Percentiles rank a stretch among this genome's conserved stretches.
phyloP scores from a whole-genome alignment of 345 rosid species.

The Pugionium cornutum region DNA sequence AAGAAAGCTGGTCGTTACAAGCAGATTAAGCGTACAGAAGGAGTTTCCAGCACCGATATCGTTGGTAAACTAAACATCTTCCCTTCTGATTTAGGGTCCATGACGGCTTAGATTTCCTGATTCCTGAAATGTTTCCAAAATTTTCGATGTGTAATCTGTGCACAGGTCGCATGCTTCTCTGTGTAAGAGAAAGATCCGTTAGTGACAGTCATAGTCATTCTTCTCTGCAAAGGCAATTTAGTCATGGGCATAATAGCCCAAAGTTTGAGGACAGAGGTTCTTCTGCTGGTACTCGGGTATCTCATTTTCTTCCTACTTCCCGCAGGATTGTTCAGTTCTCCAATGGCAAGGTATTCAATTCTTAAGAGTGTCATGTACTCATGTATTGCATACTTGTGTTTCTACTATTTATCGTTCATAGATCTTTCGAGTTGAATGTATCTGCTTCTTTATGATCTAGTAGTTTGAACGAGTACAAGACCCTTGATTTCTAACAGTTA shows the following conservation, averaged over 20 bases:
- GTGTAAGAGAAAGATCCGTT: slow-evolving; percentile 46
- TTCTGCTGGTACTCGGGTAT: slow-evolving; percentile 46
- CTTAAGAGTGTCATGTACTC: slow-evolving; percentile 15
- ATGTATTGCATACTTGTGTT: slow-evolving; percentile 1
- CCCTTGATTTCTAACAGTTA: neutral
- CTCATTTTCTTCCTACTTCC: slow-evolving; percentile 95
- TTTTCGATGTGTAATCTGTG: neutral
- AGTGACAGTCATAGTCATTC: slow-evolving; percentile 41
- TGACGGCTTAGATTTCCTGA: neutral
- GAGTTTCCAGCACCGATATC: slow-evolving; percentile 98
- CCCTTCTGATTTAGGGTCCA: slow-evolving; percentile 7
- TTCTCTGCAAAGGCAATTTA: slow-evolving; percentile 44
- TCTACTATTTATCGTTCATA: neutral
- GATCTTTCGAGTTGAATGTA: slow-evolving; percentile 16
- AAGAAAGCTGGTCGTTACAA: slow-evolving; percentile 90
- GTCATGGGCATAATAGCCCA: slow-evolving; percentile 42
- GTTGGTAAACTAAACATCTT: slow-evolving; percentile 56
- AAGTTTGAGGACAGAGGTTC: slow-evolving; percentile 38
- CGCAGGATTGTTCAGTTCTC: slow-evolving; percentile 91
- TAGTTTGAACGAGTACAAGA: slow-evolving; percentile 13
- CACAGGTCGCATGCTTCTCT: slow-evolving; percentile 82
- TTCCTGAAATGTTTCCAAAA: neutral
- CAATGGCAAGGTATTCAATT: slow-evolving; percentile 73
- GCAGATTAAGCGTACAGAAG: slow-evolving; percentile 98
- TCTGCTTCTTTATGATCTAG: slow-evolving; percentile 12